phyloP scores from a whole-genome alignment of 1,284 basidiomycete genomes.

The Rhodotorula sp. region DNA sequence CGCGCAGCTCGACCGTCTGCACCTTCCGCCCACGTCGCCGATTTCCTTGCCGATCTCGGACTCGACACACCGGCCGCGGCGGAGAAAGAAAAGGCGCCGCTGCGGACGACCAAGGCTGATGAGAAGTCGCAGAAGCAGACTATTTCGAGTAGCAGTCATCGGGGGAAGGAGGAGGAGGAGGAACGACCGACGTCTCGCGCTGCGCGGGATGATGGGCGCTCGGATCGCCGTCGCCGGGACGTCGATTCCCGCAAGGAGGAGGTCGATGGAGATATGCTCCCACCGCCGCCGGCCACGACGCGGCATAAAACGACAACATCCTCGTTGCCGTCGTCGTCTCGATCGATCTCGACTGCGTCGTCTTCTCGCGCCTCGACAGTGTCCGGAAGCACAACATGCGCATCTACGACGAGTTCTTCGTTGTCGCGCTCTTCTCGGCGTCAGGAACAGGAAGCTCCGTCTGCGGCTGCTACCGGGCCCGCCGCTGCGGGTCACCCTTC shows the following conservation, averaged over 20 bases:
- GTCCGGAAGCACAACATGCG: neutral
- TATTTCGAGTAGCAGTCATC: neutral
- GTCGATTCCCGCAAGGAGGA: too few species aligned
- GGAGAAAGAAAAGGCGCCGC: neutral
- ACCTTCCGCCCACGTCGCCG: constrained; percentile 9
- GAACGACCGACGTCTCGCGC: neutral
- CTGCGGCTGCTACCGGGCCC: neutral
- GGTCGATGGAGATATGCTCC: constrained; percentile 1
- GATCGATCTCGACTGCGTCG: neutral
- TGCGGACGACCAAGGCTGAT: neutral
- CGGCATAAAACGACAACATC: too few species aligned
- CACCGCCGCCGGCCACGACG: neutral
- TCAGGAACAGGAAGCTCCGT: neutral
- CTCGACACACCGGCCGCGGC: constrained; percentile 24
- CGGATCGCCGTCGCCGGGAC: too few species aligned
- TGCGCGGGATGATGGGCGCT: neutral
- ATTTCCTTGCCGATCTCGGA: constrained; percentile 25
- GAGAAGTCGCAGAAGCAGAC: neutral
- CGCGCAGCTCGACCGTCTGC: constrained; percentile 5
- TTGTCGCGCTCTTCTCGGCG: neutral
- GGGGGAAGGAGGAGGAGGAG: neutral
- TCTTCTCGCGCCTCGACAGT: neutral
- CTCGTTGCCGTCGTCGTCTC: neutral
- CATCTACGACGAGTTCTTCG: neutral
- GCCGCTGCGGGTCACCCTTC: neutral